Base-by-base conservation (phyloP, 1,284 basidiomycete species). In the Abortiporus biennis region DNA sequence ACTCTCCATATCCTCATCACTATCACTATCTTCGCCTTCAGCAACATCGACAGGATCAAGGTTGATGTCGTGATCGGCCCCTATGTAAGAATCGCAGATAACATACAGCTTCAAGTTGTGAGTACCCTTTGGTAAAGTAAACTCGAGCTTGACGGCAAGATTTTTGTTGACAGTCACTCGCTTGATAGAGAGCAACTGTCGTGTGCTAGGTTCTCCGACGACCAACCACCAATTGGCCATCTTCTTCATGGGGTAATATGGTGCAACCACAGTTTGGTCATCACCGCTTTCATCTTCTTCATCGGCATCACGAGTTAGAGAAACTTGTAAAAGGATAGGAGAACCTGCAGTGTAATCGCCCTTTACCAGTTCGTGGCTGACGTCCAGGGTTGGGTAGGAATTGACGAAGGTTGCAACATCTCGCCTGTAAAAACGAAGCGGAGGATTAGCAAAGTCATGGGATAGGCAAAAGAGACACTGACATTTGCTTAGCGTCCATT, bases 211-310 rank as follows among this genome's bases (percentile, higher is more conserved):
- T 51, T 96, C 91, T 22, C 93, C 93, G 4, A 98, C 76, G 29
- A 98, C 92, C 22, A 98, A 71, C 94, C 94, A 99, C 93, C 94
- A 99, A 56, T 93, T 92, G 43, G 89, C 82, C 63, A 94, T 79
- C 73, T 98, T 98, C 61, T 84, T 84, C 43, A 68, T 68, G 0
- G 95, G 94, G 69, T 90, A 99, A 69, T 87, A 92, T 0, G 93
- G 91, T 1, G 92, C 92, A 19, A 96, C 76, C 15, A 94, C 94
- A 5, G 72, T 72, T 60, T 92, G 85, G 51, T 88, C 84, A 45
- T 76, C 73, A 38, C 74, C 69, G n/a, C 75, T 73, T 3, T 81
- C 79, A 45, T 87, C 86, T 9, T 92, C 88, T 43, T 91, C 90
- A 48, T 94, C 92, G 2, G 78, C 80, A 45, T 96, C 93, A 30